Evolutionary conservation across 306 rosid species (phyloP).

Genomic region (Cucurbita pepo): DNA sequence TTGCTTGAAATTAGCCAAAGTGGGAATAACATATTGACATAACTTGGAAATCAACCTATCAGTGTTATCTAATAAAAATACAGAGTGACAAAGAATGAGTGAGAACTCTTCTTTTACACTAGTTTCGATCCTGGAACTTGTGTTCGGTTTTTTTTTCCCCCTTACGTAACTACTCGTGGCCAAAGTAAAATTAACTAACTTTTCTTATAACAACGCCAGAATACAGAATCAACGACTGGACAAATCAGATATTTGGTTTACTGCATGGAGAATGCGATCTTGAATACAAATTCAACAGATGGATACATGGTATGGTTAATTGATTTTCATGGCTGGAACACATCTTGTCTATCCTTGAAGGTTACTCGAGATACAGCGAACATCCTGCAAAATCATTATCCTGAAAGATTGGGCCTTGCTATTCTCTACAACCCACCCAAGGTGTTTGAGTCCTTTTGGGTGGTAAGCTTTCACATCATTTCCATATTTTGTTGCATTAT

Average conservation of each 20-base stretch:
- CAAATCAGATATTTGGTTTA: constrained; percentile 62
- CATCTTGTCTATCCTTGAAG: constrained; percentile 43
- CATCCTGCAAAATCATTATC: constrained; percentile 63
- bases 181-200: not conserved
- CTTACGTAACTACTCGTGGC: not conserved
- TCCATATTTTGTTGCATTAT: not conserved
- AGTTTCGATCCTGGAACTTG: too few relatives aligned
- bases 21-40: not conserved
- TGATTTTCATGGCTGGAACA: constrained; percentile 63
- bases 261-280: constrained; percentile 69
- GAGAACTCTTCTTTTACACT: not conserved
- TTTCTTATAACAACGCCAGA: constrained; percentile 23
- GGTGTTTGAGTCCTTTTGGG: constrained; percentile 73
- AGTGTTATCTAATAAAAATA: not conserved
- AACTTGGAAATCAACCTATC: not conserved
- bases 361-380: constrained; percentile 45
- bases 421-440: constrained; percentile 75
- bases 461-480: constrained; percentile 27
- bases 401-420: constrained; percentile 69
- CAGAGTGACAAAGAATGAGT: not conserved
- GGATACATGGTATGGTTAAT: constrained; percentile 77
- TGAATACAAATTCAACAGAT: constrained; percentile 26
- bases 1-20: not conserved
- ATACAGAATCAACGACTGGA: constrained; percentile 16
- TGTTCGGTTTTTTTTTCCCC: not conserved